phyloP scores from a whole-genome alignment of 305 asterid genomes.

The Andrographis paniculata region DNA sequence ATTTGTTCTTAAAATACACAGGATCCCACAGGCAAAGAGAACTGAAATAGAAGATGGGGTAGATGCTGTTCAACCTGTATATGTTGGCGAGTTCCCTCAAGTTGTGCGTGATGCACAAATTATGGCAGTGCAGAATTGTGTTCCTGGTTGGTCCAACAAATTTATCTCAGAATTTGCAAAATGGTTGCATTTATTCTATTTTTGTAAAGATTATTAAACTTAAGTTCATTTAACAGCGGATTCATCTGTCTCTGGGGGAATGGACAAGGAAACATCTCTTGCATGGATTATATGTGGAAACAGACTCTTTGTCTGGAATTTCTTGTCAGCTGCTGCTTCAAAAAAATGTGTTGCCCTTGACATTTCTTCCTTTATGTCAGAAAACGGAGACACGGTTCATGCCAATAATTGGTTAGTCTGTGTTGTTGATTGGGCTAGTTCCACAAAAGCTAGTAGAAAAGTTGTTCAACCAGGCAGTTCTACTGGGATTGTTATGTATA shows the following conservation, averaged over 20 bases:
- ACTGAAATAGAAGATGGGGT: slow-evolving; percentile 48
- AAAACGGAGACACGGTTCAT: slow-evolving; percentile 32
- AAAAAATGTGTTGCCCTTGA: slow-evolving; percentile 56
- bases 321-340: slow-evolving; percentile 51
- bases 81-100: slow-evolving; percentile 85
- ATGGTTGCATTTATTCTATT: slow-evolving; percentile 12
- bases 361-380: slow-evolving; percentile 40
- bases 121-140: slow-evolving; percentile 35
- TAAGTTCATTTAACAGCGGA: slow-evolving; percentile 41
- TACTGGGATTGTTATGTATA: slow-evolving; percentile 67
- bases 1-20: slow-evolving; percentile 29
- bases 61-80: slow-evolving; percentile 57
- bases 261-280: slow-evolving; percentile 70
- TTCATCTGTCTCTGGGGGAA: slow-evolving; percentile 63
- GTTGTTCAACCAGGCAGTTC: slow-evolving; percentile 38
- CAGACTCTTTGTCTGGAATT: slow-evolving; percentile 74
- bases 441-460: slow-evolving; percentile 31
- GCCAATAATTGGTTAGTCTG: slow-evolving; percentile 58
- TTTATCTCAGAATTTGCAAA: slow-evolving; percentile 5
- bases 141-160: slow-evolving; percentile 49
- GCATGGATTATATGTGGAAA: slow-evolving; percentile 72
- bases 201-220: slow-evolving; percentile 12
- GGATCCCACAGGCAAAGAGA: slow-evolving; percentile 52
- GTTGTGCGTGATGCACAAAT: slow-evolving; percentile 72
- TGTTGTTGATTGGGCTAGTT: slow-evolving; percentile 57